Evolutionary conservation across 2,329 filamentous ascomycete species (phyloP).

Genomic region (Macroventuria anomochaeta): DNA sequence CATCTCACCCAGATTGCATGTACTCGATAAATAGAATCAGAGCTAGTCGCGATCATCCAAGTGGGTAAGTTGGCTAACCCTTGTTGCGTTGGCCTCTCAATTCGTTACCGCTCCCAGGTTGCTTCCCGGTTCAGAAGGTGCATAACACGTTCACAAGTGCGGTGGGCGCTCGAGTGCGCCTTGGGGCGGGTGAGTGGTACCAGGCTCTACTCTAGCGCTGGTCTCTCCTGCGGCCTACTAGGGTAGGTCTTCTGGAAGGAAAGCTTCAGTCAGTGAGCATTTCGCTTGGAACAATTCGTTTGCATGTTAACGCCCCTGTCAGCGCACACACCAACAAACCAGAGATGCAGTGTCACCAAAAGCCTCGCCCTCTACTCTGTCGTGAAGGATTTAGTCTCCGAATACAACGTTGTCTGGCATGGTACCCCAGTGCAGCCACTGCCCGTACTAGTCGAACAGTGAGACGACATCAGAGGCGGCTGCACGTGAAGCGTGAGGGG

Average conservation of each 20-base stretch:
- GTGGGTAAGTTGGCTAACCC: slow-evolving; percentile 33
- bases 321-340: slow-evolving; percentile 6
- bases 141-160: slow-evolving; percentile 46
- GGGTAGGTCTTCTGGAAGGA: slow-evolving; percentile 31
- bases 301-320: slow-evolving; percentile 12
- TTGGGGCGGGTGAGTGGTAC: slow-evolving; percentile 40
- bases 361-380: slow-evolving; percentile 7
- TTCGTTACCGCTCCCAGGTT: slow-evolving; percentile 32
- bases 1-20: slow-evolving; percentile 30
- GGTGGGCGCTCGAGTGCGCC: slow-evolving; percentile 44
- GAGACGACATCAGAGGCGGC: slow-evolving; percentile 40
- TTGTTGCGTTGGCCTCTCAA: slow-evolving; percentile 34
- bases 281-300: slow-evolving; percentile 13
- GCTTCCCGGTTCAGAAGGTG: slow-evolving; percentile 39
- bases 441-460: slow-evolving; percentile 20
- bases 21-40: slow-evolving; percentile 23
- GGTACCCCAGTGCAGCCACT: slow-evolving; percentile 19
- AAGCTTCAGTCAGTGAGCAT: slow-evolving; percentile 26
- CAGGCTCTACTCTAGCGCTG: slow-evolving; percentile 38
- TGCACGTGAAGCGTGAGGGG: slow-evolving; percentile 28
- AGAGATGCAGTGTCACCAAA: slow-evolving; percentile 16
- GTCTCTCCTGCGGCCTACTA: slow-evolving; percentile 32
- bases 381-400: slow-evolving; percentile 15
- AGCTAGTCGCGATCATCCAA: slow-evolving; percentile 27
- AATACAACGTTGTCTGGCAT: slow-evolving; percentile 6